These are phyloP conservation scores for Fusarium humuli DNA, from an alignment of 2,329 filamentous ascomycete species.

Conservation along the genomic window DNA sequence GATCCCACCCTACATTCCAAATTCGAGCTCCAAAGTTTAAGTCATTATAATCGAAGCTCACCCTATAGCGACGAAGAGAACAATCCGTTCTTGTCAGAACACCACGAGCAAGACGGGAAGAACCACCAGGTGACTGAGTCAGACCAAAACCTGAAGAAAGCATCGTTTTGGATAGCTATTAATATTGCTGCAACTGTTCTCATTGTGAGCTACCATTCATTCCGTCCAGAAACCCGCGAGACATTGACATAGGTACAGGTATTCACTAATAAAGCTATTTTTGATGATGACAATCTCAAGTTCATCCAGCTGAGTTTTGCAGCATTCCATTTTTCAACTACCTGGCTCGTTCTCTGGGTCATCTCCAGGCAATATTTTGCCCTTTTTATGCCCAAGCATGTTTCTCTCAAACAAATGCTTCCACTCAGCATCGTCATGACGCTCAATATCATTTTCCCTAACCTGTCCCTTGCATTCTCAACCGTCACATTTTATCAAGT, in stretches of 20 bases:
- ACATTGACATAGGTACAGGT: constrained; percentile 57
- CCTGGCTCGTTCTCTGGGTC: constrained; percentile 69
- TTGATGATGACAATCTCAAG: constrained; percentile 68
- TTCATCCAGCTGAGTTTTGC: constrained; percentile 74
- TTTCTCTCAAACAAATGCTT: constrained; percentile 66
- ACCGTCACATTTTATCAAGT: constrained; percentile 78
- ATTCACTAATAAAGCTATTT: constrained; percentile 78
- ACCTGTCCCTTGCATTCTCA: constrained; percentile 74
- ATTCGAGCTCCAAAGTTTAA: neutral
- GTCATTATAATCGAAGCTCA: neutral
- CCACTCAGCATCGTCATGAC: constrained; percentile 76
- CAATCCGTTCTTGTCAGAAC: neutral
- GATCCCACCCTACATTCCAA: no score
- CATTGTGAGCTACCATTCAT: neutral
- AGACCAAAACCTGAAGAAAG: no score
- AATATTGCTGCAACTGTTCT: neutral
- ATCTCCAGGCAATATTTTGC: constrained; percentile 68
- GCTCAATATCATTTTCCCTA: constrained; percentile 76
- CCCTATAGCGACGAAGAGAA: neutral
- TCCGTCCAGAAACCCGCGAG: fast-evolving
- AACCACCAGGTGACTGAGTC: no score
- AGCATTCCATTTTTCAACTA: constrained; percentile 75
- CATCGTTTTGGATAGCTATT: neutral
- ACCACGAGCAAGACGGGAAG: no score
- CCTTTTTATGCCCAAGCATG: constrained; percentile 66